Conservation (phyloP, 176 grass and related monocot species). For the Cenchrus purpureus region DNA sequence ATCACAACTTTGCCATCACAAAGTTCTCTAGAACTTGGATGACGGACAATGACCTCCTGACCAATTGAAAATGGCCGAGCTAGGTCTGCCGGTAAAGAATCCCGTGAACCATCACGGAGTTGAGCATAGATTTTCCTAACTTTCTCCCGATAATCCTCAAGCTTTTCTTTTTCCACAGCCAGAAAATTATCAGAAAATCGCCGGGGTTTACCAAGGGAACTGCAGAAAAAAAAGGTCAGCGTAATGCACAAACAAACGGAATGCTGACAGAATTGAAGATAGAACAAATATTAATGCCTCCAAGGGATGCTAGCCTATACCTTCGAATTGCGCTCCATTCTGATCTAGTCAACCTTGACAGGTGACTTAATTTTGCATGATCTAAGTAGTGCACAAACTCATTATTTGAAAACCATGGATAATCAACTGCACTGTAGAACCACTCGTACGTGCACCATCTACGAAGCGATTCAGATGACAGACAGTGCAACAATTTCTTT, state of each 20-base stretch:
- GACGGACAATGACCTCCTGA: constrained; percentile 57
- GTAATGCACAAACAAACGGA: constrained; percentile 19
- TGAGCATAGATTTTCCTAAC: constrained; percentile 63
- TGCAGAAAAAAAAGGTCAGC: constrained; percentile 41
- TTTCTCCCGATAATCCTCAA: constrained; percentile 59
- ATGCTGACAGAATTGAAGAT: neutral
- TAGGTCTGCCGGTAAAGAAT: constrained; percentile 66
- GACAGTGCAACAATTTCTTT: constrained; percentile 51
- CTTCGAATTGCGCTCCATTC: constrained; percentile 75
- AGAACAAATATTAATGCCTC: constrained; percentile 16
- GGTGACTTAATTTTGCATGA: constrained; percentile 61
- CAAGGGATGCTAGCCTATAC: constrained; percentile 37
- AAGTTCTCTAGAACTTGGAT: constrained; percentile 70
- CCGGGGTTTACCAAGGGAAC: constrained; percentile 79
- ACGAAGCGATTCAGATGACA: constrained; percentile 60
- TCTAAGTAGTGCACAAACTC: constrained; percentile 68
- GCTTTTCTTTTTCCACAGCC: constrained; percentile 60
- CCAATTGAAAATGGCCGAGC: constrained; percentile 68
- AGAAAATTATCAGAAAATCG: constrained; percentile 63
- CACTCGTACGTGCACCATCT: constrained; percentile 81
- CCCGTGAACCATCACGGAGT: constrained; percentile 41
- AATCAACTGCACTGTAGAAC: constrained; percentile 86
- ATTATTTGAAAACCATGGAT: constrained; percentile 79
- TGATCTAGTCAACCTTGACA: constrained; percentile 57
- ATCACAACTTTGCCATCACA: constrained; percentile 58